Conservation (phyloP, 257 asterid species). For the Cruciata laevipes region DNA sequence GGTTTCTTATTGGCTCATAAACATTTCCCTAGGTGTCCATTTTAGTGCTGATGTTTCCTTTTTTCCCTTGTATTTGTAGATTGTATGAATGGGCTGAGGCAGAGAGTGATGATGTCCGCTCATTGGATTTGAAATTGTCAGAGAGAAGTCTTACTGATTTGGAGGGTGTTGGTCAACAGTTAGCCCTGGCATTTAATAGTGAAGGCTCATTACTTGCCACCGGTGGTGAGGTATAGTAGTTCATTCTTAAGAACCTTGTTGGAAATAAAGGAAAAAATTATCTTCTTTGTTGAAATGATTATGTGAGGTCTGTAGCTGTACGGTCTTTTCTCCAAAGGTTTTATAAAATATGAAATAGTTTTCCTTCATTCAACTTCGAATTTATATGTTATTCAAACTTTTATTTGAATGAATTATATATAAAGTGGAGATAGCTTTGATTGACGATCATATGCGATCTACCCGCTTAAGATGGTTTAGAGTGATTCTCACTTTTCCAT, state of each 20-base stretch:
- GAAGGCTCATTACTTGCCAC: slow-evolving; percentile 82
- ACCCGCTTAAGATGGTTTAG: not conserved
- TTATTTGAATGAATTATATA: too few species aligned
- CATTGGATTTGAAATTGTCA: slow-evolving; percentile 52
- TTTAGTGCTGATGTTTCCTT: not conserved
- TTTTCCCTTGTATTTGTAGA: slow-evolving; percentile 27
- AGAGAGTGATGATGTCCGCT: slow-evolving; percentile 22
- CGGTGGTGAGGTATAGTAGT: slow-evolving; percentile 77
- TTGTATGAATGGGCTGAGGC: slow-evolving; percentile 65
- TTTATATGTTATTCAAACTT: too few species aligned
- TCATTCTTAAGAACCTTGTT: not conserved
- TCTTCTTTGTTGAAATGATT: too few species aligned
- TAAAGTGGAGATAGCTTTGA: not conserved
- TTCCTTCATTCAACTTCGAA: too few species aligned
- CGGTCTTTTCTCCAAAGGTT: too few species aligned
- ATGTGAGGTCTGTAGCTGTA: too few species aligned
- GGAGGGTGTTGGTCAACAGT: slow-evolving; percentile 83
- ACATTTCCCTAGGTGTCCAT: not conserved
- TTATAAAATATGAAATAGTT: too few species aligned
- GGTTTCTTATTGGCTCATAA: not conserved
- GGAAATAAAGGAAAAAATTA: too few species aligned
- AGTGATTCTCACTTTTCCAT: too few species aligned
- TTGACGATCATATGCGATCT: not conserved
- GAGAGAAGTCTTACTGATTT: slow-evolving; percentile 51
- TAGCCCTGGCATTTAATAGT: slow-evolving; percentile 56